Base-by-base conservation (phyloP, 192 early-diverging fungal species). In the Coemansia sp. region DNA sequence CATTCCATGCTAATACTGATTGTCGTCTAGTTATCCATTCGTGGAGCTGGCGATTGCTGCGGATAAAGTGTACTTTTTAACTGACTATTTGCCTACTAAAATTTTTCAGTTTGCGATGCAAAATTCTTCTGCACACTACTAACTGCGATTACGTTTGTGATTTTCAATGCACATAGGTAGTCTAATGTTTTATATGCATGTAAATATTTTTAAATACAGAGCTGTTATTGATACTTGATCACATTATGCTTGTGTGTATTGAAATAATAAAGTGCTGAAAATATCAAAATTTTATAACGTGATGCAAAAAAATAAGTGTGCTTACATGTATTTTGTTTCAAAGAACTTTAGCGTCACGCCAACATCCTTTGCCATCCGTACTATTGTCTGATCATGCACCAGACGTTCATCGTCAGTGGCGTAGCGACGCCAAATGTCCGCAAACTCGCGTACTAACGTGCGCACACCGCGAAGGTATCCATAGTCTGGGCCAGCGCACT, bases 401-500 rank as follows among this genome's bases (percentile, higher is more conserved):
- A 59, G 47, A 1, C 76, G 67, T 14, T 67, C 78, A 17, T 81
- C 69, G 39, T 75, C 72, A 8, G 70, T 62, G 5, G 79, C 82
- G 27, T 80, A 80, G n/a, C 71, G 69, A 29, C 70, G 76, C 82
- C 82, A 83, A 22, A 84, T 82, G 23, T 84, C 73, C 11, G 67
- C 79, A 60, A 85, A 84, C 60, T 76, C 79, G 25, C 71, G 65
- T 22, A 84, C 76, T 53, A 84, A 54, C 4, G 79, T 85, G 24
- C 80, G 72, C 43, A 85, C 59, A 21, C 84, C 84, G 8, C 75
- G 69, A 15, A 85, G 74, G 39, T 85, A 85, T 19, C 84, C 84
- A 56, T 72, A 76, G 61, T 83, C 77, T 1, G 82, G 83, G 1
- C 84, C 74, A 21, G 79, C 66, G 45, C 84, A 76, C 57, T 60